phyloP scores from a whole-genome alignment of 345 rosid genomes.

The Turritis glabra region DNA sequence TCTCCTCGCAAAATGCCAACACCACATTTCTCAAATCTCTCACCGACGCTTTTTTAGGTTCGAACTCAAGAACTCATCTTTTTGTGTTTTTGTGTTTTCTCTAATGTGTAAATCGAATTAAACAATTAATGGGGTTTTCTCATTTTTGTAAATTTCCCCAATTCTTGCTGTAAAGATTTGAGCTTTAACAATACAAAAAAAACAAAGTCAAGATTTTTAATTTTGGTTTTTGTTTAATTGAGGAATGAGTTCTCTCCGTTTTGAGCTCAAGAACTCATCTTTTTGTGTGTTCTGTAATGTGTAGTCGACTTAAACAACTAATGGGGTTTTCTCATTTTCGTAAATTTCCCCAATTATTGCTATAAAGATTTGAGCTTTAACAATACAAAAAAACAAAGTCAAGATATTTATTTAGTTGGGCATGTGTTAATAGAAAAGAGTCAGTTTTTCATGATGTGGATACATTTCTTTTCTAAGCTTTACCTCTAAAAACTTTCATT shows the following conservation, averaged over 20 bases:
- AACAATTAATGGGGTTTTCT: not conserved
- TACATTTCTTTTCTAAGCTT: conserved; percentile 31
- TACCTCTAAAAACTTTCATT: conserved; percentile 21
- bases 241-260: conserved; percentile 16
- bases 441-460: conserved; percentile 28
- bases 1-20: conserved; percentile 10
- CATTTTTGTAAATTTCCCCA: not conserved
- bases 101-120: not conserved
- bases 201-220: not conserved
- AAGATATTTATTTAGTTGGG: not conserved
- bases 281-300: not conserved
- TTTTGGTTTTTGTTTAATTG: not conserved
- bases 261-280: conserved; percentile 17
- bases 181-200: conserved; percentile 25
- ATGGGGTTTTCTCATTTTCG: not conserved
- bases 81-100: not conserved
- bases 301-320: not conserved
- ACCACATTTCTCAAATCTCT: conserved; percentile 37
- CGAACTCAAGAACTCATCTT: conserved; percentile 23
- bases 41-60: conserved; percentile 36
- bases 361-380: conserved; percentile 31
- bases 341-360: not conserved
- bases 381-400: conserved; percentile 8
- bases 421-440: conserved; percentile 27
- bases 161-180: conserved; percentile 26